Conservation (phyloP, 768 basidiomycete species). For the Tylopilus intermedius region DNA sequence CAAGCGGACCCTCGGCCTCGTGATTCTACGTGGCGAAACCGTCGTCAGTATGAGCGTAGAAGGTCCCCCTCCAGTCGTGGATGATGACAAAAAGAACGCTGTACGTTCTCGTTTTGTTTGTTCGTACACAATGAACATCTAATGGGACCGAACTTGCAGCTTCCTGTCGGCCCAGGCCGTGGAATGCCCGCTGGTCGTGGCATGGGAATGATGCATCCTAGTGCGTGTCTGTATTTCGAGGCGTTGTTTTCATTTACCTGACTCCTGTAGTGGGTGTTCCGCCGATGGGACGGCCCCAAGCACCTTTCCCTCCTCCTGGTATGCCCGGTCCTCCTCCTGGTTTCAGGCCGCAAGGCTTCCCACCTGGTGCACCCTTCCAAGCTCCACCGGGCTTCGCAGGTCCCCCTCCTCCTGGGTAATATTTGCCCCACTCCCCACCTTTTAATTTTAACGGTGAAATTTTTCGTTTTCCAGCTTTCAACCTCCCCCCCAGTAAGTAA, state of each 20-base stretch:
- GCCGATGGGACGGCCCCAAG: constrained; percentile 62
- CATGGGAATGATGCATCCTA: constrained; percentile 91
- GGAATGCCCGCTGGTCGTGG: constrained; percentile 96
- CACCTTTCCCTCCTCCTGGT: constrained; percentile 64
- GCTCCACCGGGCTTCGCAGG: constrained; percentile 79
- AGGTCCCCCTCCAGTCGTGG: constrained; percentile 87
- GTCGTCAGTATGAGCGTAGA: constrained; percentile 94
- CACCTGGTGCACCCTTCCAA: constrained; percentile 73
- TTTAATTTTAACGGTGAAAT: constrained; percentile 4
- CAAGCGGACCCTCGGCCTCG: constrained; percentile 93
- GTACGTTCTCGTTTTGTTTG: constrained; percentile 39
- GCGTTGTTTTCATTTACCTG: constrained; percentile 14
- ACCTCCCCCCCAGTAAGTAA: constrained; percentile 40
- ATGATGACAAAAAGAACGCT: constrained; percentile 83
- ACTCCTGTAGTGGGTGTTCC: constrained; percentile 51
- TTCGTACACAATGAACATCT: constrained; percentile 5
- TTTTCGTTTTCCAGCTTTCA: constrained; percentile 36
- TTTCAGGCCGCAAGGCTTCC: constrained; percentile 80
- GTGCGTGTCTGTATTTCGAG: constrained; percentile 40
- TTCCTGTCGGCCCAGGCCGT: constrained; percentile 85
- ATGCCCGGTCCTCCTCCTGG: constrained; percentile 87
- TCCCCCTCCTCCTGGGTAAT: constrained; percentile 83
- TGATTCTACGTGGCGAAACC: constrained; percentile 93
- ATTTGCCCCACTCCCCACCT: constrained; percentile 3
- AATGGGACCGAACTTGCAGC: constrained; percentile 39